These are phyloP conservation scores for Monilinia fructigena DNA, from an alignment of 2,329 filamentous ascomycete species.

Conservation along the genomic window DNA sequence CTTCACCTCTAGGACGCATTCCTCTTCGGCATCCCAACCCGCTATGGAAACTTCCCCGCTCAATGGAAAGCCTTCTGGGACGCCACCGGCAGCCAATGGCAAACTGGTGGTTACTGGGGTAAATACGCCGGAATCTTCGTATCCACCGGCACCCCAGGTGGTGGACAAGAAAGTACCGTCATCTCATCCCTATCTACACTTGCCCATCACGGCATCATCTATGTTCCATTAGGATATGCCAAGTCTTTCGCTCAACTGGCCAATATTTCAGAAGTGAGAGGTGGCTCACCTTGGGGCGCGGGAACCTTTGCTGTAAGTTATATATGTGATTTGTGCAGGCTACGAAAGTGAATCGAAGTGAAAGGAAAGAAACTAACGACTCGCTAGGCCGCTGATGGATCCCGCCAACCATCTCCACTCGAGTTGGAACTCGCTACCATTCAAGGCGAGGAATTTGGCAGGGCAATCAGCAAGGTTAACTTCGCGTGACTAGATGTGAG, in stretches of 20 bases:
- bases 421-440: slow-evolving; percentile 78
- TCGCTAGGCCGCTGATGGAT: slow-evolving; percentile 64
- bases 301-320: slow-evolving; percentile 74
- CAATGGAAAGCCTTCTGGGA: slow-evolving; percentile 94
- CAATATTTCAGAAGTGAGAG: slow-evolving; percentile 76
- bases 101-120: slow-evolving; percentile 71
- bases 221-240: slow-evolving; percentile 92
- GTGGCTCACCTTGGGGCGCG: slow-evolving; percentile 88
- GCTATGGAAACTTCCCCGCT: slow-evolving; percentile 94
- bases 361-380: too few relatives aligned
- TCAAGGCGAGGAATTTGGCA: slow-evolving; percentile 85
- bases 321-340: too few relatives aligned
- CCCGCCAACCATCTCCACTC: slow-evolving; percentile 70
- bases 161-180: slow-evolving; percentile 89
- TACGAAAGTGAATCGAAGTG: too few relatives aligned
- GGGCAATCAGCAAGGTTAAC: slow-evolving; percentile 68
- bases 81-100: slow-evolving; percentile 83
- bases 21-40: slow-evolving; percentile 91
- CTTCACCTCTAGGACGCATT: slow-evolving; percentile 61
- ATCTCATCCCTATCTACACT: slow-evolving; percentile 81
- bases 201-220: slow-evolving; percentile 91
- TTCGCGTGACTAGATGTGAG: slow-evolving; percentile 71
- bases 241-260: slow-evolving; percentile 68
- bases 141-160: slow-evolving; percentile 78
- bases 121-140: slow-evolving; percentile 93